phyloP scores from a whole-genome alignment of 2,329 filamentous ascomycete genomes.

The Cercospora canescens region DNA sequence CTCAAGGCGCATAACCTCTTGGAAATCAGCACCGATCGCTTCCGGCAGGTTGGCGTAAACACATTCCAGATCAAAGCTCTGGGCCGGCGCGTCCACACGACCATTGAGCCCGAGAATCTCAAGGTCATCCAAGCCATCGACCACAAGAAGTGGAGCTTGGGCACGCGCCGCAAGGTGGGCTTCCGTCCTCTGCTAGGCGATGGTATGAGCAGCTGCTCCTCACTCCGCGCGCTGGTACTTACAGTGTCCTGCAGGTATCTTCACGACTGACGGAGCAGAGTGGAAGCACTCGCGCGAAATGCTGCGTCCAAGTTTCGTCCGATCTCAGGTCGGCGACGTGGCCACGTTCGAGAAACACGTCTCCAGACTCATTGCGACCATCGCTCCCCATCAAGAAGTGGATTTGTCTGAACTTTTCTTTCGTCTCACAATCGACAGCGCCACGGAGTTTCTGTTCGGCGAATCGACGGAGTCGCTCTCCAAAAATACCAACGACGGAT shows the following conservation, averaged over 20 bases:
- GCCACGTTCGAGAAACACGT: conserved; percentile 63
- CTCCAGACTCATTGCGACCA: conserved; percentile 56
- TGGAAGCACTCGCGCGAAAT: conserved; percentile 44
- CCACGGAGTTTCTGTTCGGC: conserved; percentile 69
- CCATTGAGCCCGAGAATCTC: conserved; percentile 50
- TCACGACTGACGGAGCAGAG: conserved; percentile 47
- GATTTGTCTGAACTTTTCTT: conserved; percentile 66
- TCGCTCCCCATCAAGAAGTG: conserved; percentile 57
- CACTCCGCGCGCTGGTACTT: background rate
- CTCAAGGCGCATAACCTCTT: conserved; percentile 41
- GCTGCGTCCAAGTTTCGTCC: conserved; percentile 56
- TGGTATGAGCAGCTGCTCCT: conserved; percentile 32
- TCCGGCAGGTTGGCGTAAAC: conserved; percentile 30
- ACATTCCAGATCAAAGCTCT: conserved; percentile 44
- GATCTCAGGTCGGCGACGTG: conserved; percentile 55
- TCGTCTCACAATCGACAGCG: conserved; percentile 64
- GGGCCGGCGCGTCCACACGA: conserved; percentile 38
- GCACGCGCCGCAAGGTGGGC: conserved; percentile 33
- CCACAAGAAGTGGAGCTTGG: conserved; percentile 50
- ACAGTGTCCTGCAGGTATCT: conserved; percentile 31
- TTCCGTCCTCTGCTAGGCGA: conserved; percentile 46
- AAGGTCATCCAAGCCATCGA: conserved; percentile 48
- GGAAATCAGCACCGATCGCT: conserved; percentile 37
- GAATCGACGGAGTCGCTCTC: conserved; percentile 40
- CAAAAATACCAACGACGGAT: conserved; percentile 28